Evolutionary conservation across 106 monocot genomes (phyloP).

Genomic region (Allium sativum): DNA sequence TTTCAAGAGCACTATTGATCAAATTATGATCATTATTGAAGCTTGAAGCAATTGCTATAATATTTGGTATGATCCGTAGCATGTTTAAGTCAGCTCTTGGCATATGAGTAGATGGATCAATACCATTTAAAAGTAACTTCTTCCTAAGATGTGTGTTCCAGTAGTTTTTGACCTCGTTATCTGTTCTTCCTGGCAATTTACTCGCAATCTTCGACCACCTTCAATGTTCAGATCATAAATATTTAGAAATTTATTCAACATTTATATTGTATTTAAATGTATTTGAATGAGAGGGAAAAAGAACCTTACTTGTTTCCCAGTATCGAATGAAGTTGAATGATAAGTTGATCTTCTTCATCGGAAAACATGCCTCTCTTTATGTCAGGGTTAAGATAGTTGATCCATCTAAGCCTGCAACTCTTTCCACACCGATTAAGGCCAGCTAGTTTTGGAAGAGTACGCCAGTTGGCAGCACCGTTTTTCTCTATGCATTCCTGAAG

Average conservation of each 20-base stretch:
- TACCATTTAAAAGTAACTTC: slow-evolving; percentile 29
- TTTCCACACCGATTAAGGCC: slow-evolving; percentile 46
- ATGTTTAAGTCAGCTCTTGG: slow-evolving; percentile 21
- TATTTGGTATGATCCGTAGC: slow-evolving; percentile 4
- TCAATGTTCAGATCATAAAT: neutral
- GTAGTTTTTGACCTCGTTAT: slow-evolving; percentile 7
- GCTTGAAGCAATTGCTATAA: slow-evolving; percentile 6
- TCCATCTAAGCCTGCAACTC: slow-evolving; percentile 71
- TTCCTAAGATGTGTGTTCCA: slow-evolving; percentile 3
- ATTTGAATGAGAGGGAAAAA: neutral
- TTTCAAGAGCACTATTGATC: slow-evolving; percentile 11
- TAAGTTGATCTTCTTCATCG: neutral
- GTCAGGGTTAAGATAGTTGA: slow-evolving; percentile 43
- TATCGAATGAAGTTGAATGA: neutral
- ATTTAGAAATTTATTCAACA: neutral
- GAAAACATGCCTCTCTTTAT: neutral
- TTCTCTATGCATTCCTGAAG: neutral
- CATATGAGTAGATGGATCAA: slow-evolving; percentile 36
- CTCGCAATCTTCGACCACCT: neutral
- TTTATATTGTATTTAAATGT: neutral
- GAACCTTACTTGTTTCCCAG: neutral
- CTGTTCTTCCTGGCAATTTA: neutral
- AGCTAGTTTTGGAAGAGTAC: neutral
- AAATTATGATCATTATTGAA: neutral
- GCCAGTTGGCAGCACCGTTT: neutral